phyloP scores from a whole-genome alignment of 2,329 filamentous ascomycete species.

The Pseudogymnoascus sp. region DNA sequence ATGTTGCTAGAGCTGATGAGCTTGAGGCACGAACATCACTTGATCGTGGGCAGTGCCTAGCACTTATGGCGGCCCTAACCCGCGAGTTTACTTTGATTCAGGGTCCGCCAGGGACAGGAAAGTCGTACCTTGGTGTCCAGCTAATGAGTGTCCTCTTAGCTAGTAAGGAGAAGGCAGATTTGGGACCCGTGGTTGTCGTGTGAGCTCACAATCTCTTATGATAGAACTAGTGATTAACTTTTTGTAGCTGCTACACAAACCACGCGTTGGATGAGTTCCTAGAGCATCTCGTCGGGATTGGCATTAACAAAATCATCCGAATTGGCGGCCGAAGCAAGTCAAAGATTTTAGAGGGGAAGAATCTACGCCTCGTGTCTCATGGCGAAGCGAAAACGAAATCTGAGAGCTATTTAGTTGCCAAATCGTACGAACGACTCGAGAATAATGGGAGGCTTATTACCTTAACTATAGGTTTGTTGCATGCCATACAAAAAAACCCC shows the following conservation, averaged over 20 bases:
- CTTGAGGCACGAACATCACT: too few relatives aligned
- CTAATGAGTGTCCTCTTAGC: too few relatives aligned
- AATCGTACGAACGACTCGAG: conserved; percentile 14
- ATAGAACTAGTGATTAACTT: too few relatives aligned
- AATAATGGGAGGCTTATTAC: conserved; percentile 10
- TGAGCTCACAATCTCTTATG: too few relatives aligned
- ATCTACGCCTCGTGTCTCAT: conserved; percentile 19
- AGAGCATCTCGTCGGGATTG: conserved; percentile 52
- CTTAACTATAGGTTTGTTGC: conserved; percentile 8
- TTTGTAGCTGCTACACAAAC: conserved; percentile 47
- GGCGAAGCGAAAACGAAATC: conserved; percentile 15
- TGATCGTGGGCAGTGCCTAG: too few relatives aligned
- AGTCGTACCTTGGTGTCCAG: too few relatives aligned
- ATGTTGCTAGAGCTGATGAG: too few relatives aligned
- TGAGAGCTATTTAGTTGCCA: conserved; percentile 15
- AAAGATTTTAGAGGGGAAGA: conserved; percentile 18
- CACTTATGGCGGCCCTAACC: too few relatives aligned
- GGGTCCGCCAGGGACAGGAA: too few relatives aligned
- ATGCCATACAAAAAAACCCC: conserved; percentile 11
- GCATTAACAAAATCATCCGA: conserved; percentile 33
- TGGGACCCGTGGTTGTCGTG: too few relatives aligned
- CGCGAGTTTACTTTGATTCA: too few relatives aligned
- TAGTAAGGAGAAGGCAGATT: too few relatives aligned
- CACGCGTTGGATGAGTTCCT: conserved; percentile 58
- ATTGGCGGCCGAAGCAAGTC: conserved; percentile 21